Base-by-base conservation (phyloP, 2,329 filamentous ascomycete genomes). In the Scytalidium sp. region DNA sequence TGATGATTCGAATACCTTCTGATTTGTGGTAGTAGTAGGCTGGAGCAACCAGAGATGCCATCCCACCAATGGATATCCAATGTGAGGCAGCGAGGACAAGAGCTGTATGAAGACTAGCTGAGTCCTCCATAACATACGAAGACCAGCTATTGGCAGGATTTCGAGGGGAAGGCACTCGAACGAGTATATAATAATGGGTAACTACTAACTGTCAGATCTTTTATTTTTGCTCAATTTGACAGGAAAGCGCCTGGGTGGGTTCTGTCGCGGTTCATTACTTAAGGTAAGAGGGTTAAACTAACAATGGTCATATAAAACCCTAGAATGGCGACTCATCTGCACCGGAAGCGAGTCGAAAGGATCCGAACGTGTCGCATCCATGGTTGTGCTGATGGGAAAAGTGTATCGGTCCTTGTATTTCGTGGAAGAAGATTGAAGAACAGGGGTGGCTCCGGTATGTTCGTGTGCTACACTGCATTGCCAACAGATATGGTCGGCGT, bases 1-100 rank as follows among this genome's bases (percentile, higher is more conserved):
- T 53, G 9, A 53, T 36, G 19, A 50, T 27, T 21, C 51, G 40
- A 25, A 53, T 53, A 13, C 44, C 29, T 22, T 53, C 51, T 25
- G 36, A 22, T 47, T 53, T 53, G 15, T 50, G 51, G 19, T 53
- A 36, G 13, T 47, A 47, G 3, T 50, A 32, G 3, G 45, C 45
- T 13, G 47, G 45, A 8, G 46, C 47, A 3, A 53, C 19, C 20
- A 41, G 8, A 9, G 40, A 22, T 23, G 15, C 41, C 17, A 22
- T 13, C 20, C 25, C 47, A 6, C 47, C 47, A 13, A 50, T 22
- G 15, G 41, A 32, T 15, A 42, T 41, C 45, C 48, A 45, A 21
- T 48, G 47, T 19, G 46, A 43, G 2, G 47, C 51, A 13, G 51
- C 22, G 7, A 53, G 41, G 15, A 53, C 25, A 42, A 53, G 42